A percentile compares a stretch with the other conserved stretches of the same genome.
These are phyloP conservation scores for Mycena amicta DNA, from an alignment of 768 basidiomycete genomes.

Conservation along the genomic window DNA sequence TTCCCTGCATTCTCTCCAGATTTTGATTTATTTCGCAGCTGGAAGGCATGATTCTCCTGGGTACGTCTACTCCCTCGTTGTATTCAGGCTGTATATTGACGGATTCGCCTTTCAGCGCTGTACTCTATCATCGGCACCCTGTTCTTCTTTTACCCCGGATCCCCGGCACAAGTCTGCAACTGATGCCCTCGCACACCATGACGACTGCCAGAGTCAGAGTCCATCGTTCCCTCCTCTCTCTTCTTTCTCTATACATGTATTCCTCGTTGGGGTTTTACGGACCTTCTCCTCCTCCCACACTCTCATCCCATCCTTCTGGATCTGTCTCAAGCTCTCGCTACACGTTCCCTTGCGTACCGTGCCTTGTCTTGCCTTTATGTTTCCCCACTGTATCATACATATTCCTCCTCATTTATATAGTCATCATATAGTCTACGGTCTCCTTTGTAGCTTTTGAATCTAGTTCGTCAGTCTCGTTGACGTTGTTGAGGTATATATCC, in stretches of 20 bases:
- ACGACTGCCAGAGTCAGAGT: neutral
- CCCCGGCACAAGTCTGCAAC: neutral
- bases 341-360: no score
- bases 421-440: no score
- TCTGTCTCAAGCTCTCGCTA: neutral
- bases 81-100: neutral
- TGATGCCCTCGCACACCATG: neutral
- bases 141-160: slow-evolving; percentile 40
- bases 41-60: slow-evolving; percentile 61
- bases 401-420: no score
- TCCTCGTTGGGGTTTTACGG: neutral
- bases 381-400: neutral
- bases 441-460: neutral
- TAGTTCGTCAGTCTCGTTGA: no score
- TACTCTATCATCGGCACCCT: slow-evolving; percentile 53
- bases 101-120: slow-evolving; percentile 34
- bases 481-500: no score
- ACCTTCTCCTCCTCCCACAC: neutral
- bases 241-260: neutral
- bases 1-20: neutral
- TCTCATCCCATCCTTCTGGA: neutral
- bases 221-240: neutral
- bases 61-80: slow-evolving; percentile 32
- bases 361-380: no score
- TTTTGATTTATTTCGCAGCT: slow-evolving; percentile 26